phyloP scores from a whole-genome alignment of 352 stramenopile species.

The Pythium coloratum region DNA sequence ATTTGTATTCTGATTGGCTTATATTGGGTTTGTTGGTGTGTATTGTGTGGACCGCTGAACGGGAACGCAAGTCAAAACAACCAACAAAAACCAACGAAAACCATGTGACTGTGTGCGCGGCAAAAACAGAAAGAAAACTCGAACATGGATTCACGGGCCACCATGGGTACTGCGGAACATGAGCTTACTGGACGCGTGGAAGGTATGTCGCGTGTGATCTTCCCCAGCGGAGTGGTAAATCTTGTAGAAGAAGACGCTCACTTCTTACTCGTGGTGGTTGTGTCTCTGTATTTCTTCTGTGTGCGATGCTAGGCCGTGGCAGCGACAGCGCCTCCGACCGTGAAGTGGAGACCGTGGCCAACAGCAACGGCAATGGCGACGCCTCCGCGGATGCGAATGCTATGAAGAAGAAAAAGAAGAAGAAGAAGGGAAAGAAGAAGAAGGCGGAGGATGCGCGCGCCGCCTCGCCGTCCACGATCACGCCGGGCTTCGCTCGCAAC shows the following conservation, averaged over 20 bases:
- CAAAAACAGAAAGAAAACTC: slow-evolving; percentile 11
- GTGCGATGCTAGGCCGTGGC: neutral
- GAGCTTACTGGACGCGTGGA: slow-evolving; percentile 4
- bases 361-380: slow-evolving; percentile 7
- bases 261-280: neutral
- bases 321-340: slow-evolving; percentile 8
- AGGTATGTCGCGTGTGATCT: neutral
- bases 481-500: slow-evolving; percentile 19
- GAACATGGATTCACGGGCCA: slow-evolving; percentile 23
- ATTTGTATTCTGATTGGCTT: slow-evolving; percentile 4
- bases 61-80: slow-evolving; percentile 18
- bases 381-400: neutral
- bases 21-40: neutral
- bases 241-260: neutral
- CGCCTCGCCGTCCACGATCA: neutral
- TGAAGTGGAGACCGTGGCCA: neutral
- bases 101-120: slow-evolving; percentile 25
- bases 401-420: slow-evolving; percentile 31
- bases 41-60: slow-evolving; percentile 13
- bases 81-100: slow-evolving; percentile 16
- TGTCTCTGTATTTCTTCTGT: slow-evolving; percentile 8
- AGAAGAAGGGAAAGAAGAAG: slow-evolving; percentile 32
- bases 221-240: too few relatives aligned
- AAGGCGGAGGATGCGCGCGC: neutral
- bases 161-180: neutral